Percentiles rank a stretch among this genome's conserved stretches.
Evolutionary conservation across 768 basidiomycete genomes (phyloP).

Genomic region (Termitomyces sp.): DNA sequence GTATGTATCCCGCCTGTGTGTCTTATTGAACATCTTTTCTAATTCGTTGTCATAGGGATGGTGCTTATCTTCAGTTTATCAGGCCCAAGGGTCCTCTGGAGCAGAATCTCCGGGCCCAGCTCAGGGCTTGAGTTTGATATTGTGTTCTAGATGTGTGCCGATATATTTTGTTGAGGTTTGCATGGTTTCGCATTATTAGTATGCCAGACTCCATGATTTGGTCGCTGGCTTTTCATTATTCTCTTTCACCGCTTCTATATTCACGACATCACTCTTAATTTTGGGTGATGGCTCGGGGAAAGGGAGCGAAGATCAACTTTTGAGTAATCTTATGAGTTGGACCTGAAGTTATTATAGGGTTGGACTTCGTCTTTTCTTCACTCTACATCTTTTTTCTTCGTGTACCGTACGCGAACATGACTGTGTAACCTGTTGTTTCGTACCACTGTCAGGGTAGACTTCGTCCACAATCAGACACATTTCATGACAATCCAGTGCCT

Average conservation of each 20-base stretch:
- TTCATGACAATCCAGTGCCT: too few relatives aligned
- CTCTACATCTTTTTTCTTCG: not conserved
- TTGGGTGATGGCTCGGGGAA: conserved; percentile 75
- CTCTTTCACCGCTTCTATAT: conserved; percentile 49
- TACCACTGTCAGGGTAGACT: too few relatives aligned
- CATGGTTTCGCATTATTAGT: not conserved
- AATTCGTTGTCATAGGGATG: conserved; percentile 58
- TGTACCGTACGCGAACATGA: too few relatives aligned
- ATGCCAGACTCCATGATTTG: not conserved
- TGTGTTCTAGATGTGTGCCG: conserved; percentile 14
- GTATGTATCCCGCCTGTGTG: conserved; percentile 45
- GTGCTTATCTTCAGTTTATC: conserved; percentile 94
- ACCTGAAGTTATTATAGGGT: not conserved
- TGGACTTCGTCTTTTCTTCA: not conserved
- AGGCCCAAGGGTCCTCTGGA: conserved; percentile 84
- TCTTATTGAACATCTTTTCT: conserved; percentile 5
- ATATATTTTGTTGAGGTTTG: conserved; percentile 9
- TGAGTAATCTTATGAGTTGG: not conserved
- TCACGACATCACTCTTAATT: conserved; percentile 67
- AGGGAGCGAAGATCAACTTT: conserved; percentile 61
- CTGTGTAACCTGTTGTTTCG: too few relatives aligned
- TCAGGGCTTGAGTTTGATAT: conserved; percentile 55
- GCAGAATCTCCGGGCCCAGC: conserved; percentile 81
- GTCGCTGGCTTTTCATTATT: conserved; percentile 33
- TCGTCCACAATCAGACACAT: too few relatives aligned